phyloP scores from a whole-genome alignment of 768 basidiomycete genomes.

The Lyophyllum semitale region DNA sequence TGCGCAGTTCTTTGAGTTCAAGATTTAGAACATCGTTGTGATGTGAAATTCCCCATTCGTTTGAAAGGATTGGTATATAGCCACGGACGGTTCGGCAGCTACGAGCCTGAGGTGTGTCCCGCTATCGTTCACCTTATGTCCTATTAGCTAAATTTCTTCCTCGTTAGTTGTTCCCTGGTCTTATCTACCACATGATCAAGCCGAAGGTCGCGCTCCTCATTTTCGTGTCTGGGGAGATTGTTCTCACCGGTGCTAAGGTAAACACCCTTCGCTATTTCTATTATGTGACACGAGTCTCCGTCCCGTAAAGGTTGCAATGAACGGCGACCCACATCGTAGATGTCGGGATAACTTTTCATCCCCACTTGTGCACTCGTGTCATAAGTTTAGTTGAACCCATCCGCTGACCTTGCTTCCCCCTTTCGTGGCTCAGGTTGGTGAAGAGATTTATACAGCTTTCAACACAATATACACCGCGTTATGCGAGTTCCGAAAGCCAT shows the following conservation, averaged over 20 bases:
- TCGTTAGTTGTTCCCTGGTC: slow-evolving; percentile 89
- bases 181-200: slow-evolving; percentile 99
- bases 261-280: slow-evolving; percentile 28
- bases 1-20: slow-evolving; percentile 99
- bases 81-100: slow-evolving; percentile 97
- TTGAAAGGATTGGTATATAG: slow-evolving; percentile 96
- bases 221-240: slow-evolving; percentile 99
- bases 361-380: slow-evolving; percentile 33
- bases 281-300: slow-evolving; percentile 20
- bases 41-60: slow-evolving; percentile 98
- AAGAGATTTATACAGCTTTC: slow-evolving; percentile 99
- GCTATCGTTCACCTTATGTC: neutral
- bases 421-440: slow-evolving; percentile 73
- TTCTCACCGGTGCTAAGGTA: slow-evolving; percentile 98
- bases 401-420: slow-evolving; percentile 46
- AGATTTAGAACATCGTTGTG: slow-evolving; percentile 99
- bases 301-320: neutral
- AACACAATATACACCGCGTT: slow-evolving; percentile 99
- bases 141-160: slow-evolving; percentile 11
- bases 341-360: slow-evolving; percentile 18
- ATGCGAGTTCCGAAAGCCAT: slow-evolving; percentile 92
- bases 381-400: slow-evolving; percentile 41
- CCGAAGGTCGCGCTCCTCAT: slow-evolving; percentile 98
- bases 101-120: slow-evolving; percentile 88
- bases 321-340: slow-evolving; percentile 6